These are phyloP conservation scores for Suhomyces canberraensis DNA, from an alignment of 805 yeast genomes.

Conservation along the genomic window DNA sequence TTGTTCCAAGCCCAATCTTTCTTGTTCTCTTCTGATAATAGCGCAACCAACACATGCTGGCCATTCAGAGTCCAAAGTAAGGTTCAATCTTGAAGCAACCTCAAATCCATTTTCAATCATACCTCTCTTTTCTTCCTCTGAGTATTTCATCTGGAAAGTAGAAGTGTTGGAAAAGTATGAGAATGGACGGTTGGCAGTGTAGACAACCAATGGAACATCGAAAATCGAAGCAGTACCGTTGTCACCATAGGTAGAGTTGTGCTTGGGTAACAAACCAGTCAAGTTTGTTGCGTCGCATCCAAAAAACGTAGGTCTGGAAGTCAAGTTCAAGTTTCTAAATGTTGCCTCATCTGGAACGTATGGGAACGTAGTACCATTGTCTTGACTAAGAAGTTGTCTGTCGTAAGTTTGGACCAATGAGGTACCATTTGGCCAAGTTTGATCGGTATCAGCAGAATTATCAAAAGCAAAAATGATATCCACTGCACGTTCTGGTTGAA, in stretches of 20 bases:
- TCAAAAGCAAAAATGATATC: constrained; percentile 67
- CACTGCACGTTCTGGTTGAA: constrained; percentile 57
- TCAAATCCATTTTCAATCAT: constrained; percentile 29
- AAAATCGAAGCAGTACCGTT: constrained; percentile 6
- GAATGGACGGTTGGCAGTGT: constrained; percentile 31
- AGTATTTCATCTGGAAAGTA: constrained; percentile 26
- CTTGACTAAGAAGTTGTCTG: constrained; percentile 48
- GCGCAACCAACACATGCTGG: constrained; percentile 28
- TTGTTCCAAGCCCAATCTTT: constrained; percentile 19
- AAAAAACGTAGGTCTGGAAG: constrained; percentile 25
- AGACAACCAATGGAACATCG: constrained; percentile 25
- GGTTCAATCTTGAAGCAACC: constrained; percentile 20
- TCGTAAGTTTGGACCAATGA: constrained; percentile 54
- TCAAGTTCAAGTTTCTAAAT: constrained; percentile 27
- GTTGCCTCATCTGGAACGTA: constrained; percentile 21
- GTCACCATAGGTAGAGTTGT: constrained; percentile 1
- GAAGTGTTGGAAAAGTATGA: constrained; percentile 25
- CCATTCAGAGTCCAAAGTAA: constrained; percentile 20
- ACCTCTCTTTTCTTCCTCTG: constrained; percentile 18
- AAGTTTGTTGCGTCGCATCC: constrained; percentile 27
- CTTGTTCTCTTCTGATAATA: constrained; percentile 25
- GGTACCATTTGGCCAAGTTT: constrained; percentile 65
- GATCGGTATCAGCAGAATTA: constrained; percentile 61
- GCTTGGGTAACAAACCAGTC: constrained; percentile 13
- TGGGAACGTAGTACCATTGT: constrained; percentile 24